Evolutionary conservation across 2,329 filamentous ascomycete species (phyloP).

Genomic region (Fusarium keratoplasticum): DNA sequence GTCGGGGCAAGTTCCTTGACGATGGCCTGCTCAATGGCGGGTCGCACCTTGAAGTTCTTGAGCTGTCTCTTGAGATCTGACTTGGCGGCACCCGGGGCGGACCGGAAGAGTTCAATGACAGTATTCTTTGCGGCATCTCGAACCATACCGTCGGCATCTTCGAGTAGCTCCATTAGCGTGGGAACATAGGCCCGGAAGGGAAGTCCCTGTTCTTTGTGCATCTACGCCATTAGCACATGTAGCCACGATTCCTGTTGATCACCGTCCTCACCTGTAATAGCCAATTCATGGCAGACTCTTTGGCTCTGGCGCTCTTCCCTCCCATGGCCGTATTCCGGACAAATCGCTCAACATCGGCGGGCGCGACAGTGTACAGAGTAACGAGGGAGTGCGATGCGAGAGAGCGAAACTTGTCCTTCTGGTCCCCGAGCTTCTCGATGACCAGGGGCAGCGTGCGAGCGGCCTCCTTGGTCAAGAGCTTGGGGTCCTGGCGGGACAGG

Average conservation of each 20-base stretch:
- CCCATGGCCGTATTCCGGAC: conserved; percentile 82
- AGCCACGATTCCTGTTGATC: neutral
- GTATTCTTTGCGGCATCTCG: conserved; percentile 85
- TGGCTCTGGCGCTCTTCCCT: conserved; percentile 85
- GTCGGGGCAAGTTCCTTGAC: conserved; percentile 76
- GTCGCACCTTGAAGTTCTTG: conserved; percentile 84
- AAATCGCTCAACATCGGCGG: conserved; percentile 80
- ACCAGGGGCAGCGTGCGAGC: conserved; percentile 79
- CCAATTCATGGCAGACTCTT: conserved; percentile 89
- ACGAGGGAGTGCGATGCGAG: conserved; percentile 80
- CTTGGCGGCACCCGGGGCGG: conserved; percentile 84
- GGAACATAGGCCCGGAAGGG: conserved; percentile 88
- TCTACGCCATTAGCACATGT: conserved; percentile 59
- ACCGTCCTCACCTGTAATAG: conserved; percentile 73
- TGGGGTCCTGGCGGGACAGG: conserved; percentile 85
- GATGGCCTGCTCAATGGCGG: conserved; percentile 86
- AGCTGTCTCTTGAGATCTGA: conserved; percentile 90
- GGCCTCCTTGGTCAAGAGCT: conserved; percentile 76
- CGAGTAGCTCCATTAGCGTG: conserved; percentile 84
- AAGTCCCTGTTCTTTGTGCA: conserved; percentile 83
- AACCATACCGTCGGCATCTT: conserved; percentile 90
- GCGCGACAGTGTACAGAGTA: conserved; percentile 79
- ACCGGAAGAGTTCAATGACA: conserved; percentile 87
- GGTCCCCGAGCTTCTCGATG: conserved; percentile 87
- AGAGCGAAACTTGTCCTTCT: conserved; percentile 84